Evolutionary conservation across 2,329 filamentous ascomycete genomes (phyloP), one percentile per base, ranked within the genome.

Genomic region (Geosmithia morbida): DNA sequence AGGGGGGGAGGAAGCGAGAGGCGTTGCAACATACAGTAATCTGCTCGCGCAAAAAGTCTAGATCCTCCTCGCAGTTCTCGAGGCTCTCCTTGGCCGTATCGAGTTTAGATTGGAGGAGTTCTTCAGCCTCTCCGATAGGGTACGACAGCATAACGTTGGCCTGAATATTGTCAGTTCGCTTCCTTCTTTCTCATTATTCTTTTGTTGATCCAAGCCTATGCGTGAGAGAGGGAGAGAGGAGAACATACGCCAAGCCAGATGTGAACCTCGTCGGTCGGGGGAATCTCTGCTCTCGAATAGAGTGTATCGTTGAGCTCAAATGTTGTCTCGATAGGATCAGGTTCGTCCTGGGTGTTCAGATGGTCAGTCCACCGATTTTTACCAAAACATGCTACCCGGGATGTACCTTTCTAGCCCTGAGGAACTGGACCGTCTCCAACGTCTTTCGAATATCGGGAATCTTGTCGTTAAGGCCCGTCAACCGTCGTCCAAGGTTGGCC

Each of bases 91-190:
- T 83, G 1, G 92, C 92, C 8, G 86, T 83, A 26, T 73, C 68
- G 18, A 95, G 69, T 65, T 95, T 96, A 14, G 81, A 79, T 43
- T 75, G 69, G 48, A 98, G 72, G 54, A 98, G 74, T 42, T 73
- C 70, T 66, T 90, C 81, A 0, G 92, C 92, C 66, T 97, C 92
- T 16, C 81, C 77, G 52, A 97, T 81, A 3, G 89, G 87, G 62
- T 98, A 98, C 46, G 92, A 81, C 50, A 98, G 72, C 92, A 98
- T 98, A 44, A 97, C 89, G 57, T 98, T 98, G 49, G 92, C 90
- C 83, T 86, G 18, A 39, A 16, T 13, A 10, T 7, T 16, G 52
- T 65, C 51, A 66, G 57, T 49, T 22, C 18, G 2, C n/a, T 13
- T 18, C 17, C 4, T 26, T 22, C 16, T 18, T 43, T 18, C 14